phyloP scores from a whole-genome alignment of 805 yeast genomes.

The Pichia phayaonensis region DNA sequence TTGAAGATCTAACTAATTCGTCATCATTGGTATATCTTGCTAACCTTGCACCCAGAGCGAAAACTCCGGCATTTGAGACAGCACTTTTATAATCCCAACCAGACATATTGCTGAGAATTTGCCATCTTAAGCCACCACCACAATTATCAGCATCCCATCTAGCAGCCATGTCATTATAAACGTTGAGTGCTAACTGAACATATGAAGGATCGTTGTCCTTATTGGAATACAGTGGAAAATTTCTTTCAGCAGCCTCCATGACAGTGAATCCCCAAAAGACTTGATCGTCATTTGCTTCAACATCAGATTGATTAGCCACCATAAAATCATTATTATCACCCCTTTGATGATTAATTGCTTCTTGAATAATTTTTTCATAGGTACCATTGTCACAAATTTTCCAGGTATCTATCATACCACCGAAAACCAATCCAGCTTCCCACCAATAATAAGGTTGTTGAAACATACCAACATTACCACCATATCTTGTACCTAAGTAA shows the following conservation, averaged over 20 bases:
- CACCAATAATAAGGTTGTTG: conserved; percentile 79
- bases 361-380: conserved; percentile 45
- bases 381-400: conserved; percentile 60
- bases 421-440: conserved; percentile 81
- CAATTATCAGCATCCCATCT: conserved; percentile 88
- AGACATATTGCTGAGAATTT: conserved; percentile 85
- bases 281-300: conserved; percentile 90
- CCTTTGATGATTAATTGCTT: conserved; percentile 60
- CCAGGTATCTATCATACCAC: conserved; percentile 62
- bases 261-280: conserved; percentile 86
- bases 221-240: conserved; percentile 55
- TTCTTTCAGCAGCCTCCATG: conserved; percentile 76
- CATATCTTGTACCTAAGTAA: conserved; percentile 56
- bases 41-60: conserved; percentile 79
- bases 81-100: conserved; percentile 92
- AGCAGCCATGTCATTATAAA: conserved; percentile 80
- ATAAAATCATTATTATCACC: conserved; percentile 61
- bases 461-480: conserved; percentile 68
- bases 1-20: conserved; percentile 68
- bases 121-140: conserved; percentile 93
- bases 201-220: conserved; percentile 57
- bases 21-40: conserved; percentile 74
- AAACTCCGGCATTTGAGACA: conserved; percentile 79
- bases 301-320: conserved; percentile 69
- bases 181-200: conserved; percentile 80